phyloP scores from a whole-genome alignment of 2,329 filamentous ascomycete species.

The Aspergillus sergii region DNA sequence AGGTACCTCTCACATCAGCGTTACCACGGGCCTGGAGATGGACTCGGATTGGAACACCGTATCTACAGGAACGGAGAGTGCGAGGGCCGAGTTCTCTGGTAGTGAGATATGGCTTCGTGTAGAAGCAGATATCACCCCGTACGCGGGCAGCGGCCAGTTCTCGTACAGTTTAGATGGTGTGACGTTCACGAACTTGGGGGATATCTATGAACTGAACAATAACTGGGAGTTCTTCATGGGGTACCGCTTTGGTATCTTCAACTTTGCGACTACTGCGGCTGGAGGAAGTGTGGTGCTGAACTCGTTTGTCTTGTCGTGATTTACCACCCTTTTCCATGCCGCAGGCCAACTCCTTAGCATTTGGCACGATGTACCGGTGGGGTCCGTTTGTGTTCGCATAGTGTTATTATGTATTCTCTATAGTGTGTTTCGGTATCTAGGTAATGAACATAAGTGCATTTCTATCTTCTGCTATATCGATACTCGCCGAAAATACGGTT shows the following conservation, averaged over 20 bases:
- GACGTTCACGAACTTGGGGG: slow-evolving; percentile 39
- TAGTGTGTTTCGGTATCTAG: no score
- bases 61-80: slow-evolving; percentile 14
- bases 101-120: slow-evolving; percentile 1
- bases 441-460: no score
- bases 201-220: slow-evolving; percentile 40
- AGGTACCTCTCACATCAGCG: slow-evolving; percentile 30
- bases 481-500: no score
- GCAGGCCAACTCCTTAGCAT: no score
- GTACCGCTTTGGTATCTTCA: slow-evolving; percentile 55
- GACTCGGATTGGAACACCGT: slow-evolving; percentile 13
- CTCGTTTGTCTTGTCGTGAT: no score
- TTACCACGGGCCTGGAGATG: slow-evolving; percentile 44
- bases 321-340: no score
- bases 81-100: slow-evolving; percentile 17
- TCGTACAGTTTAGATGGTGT: slow-evolving; percentile 50
- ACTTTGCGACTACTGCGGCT: slow-evolving; percentile 45
- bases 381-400: no score
- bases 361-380: no score
- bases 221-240: slow-evolving; percentile 54
- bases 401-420: no score
- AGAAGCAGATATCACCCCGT: not conserved
- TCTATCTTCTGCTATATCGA: no score
- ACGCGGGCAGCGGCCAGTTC: slow-evolving; percentile 27
- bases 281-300: no score